Percentiles rank a stretch among this genome's conserved stretches.
Conservation (phyloP, 176 grass and related monocot genomes). For the Ensete ventricosum region DNA sequence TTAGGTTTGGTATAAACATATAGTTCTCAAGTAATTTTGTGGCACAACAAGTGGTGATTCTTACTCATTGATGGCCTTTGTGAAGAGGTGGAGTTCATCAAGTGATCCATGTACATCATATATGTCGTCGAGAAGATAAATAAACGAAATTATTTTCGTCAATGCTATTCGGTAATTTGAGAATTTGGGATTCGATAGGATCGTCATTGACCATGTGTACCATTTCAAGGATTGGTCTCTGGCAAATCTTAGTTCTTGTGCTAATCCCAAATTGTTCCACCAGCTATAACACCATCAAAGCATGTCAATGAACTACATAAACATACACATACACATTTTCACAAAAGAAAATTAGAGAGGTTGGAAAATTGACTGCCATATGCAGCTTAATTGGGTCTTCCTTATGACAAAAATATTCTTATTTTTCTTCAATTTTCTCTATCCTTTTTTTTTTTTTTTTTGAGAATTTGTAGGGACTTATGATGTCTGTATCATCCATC, state of each 20-base stretch:
- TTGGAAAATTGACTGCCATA: no score
- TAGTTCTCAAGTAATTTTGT: no score
- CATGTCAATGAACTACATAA: no score
- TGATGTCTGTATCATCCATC: no score
- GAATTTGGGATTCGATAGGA: constrained; percentile 18
- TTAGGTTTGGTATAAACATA: no score
- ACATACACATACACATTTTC: no score
- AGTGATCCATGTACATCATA: constrained; percentile 43
- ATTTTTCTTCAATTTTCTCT: no score
- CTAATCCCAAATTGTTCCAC: constrained; percentile 40
- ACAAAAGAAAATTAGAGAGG: no score
- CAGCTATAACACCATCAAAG: constrained; percentile 24
- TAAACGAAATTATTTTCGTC: constrained; percentile 43
- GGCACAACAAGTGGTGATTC: not conserved
- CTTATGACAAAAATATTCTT: no score
- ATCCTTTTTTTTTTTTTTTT: no score
- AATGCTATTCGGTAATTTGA: constrained; percentile 40
- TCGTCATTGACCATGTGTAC: constrained; percentile 39
- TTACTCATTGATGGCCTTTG: constrained; percentile 37
- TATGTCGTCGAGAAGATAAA: constrained; percentile 72
- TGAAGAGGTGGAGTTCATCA: constrained; percentile 44
- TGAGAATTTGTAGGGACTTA: no score
- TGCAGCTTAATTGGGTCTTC: no score
- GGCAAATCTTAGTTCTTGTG: constrained; percentile 23
- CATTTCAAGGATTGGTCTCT: constrained; percentile 45